These are phyloP conservation scores for Arachnomyces sp. DNA, from an alignment of 2,329 filamentous ascomycete genomes.

Conservation along the genomic window DNA sequence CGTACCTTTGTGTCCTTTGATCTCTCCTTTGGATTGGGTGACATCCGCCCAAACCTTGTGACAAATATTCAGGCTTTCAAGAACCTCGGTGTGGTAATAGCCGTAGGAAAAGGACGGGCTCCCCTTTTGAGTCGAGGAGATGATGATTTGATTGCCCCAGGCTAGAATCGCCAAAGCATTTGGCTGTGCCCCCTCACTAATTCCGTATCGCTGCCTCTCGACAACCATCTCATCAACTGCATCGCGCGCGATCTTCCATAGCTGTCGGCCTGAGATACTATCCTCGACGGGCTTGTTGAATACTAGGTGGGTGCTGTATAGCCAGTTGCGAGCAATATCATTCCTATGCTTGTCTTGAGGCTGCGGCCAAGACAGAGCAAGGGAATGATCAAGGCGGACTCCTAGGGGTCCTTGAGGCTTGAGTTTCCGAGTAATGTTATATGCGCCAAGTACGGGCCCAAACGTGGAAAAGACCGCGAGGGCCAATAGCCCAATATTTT, in stretches of 20 bases:
- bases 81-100: no score
- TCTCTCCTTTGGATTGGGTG: no score
- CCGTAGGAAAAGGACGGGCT: no score
- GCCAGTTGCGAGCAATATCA: neutral
- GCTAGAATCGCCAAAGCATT: slow-evolving; percentile 7
- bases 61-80: neutral
- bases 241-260: slow-evolving; percentile 10
- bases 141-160: slow-evolving; percentile 6
- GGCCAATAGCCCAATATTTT: neutral
- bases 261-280: slow-evolving; percentile 2
- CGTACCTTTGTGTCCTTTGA: neutral
- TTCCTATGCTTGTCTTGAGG: no score
- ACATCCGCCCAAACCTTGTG: neutral
- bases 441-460: neutral
- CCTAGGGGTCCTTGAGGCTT: neutral
- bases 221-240: slow-evolving; percentile 2
- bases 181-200: neutral
- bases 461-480: neutral
- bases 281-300: neutral
- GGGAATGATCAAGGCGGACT: neutral
- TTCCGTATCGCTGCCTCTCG: slow-evolving; percentile 1
- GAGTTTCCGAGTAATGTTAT: neutral
- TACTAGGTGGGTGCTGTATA: neutral
- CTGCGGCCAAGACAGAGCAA: neutral
- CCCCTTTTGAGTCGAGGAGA: slow-evolving; percentile 5